These are phyloP conservation scores for Tuber aestivum DNA, from an alignment of 495 filamentous ascomycete genomes.

Conservation along the genomic window DNA sequence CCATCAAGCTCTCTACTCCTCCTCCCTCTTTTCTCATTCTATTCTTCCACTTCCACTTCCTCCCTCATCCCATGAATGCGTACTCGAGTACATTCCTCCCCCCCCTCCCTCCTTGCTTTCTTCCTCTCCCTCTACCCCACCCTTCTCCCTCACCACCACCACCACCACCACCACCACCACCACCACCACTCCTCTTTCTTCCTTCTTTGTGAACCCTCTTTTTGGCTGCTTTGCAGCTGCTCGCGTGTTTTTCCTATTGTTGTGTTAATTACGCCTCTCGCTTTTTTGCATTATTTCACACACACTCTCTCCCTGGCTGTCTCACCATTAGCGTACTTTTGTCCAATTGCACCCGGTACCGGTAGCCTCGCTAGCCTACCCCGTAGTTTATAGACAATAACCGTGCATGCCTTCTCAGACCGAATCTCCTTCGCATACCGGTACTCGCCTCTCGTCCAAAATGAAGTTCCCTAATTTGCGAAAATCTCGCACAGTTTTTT, in stretches of 20 bases:
- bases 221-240: conserved; percentile 10
- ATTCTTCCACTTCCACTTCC: conserved; percentile 6
- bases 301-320: conserved; percentile 29
- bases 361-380: background rate
- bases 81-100: conserved; percentile 16
- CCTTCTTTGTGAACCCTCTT: conserved; percentile 12
- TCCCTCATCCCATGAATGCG: conserved; percentile 24
- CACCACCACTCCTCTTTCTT: conserved; percentile 4
- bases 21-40: conserved; percentile 7
- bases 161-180: background rate
- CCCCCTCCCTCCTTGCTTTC: conserved; percentile 6
- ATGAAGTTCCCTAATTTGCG: conserved; percentile 29
- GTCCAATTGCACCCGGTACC: conserved; percentile 13
- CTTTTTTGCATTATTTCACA: conserved; percentile 31
- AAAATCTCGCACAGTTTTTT: conserved; percentile 22
- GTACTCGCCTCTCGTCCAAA: conserved; percentile 32
- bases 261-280: conserved; percentile 35
- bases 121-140: conserved; percentile 10
- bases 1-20: conserved; percentile 9
- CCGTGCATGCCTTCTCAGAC: conserved; percentile 22
- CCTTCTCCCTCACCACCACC: background rate
- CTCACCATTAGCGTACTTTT: conserved; percentile 20
- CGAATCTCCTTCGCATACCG: conserved; percentile 23
- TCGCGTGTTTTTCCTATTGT: conserved; percentile 26
- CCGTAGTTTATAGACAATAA: conserved; percentile 6